Base-by-base conservation (phyloP, 148 eudicot genomes). In the Arbutus unedo region DNA sequence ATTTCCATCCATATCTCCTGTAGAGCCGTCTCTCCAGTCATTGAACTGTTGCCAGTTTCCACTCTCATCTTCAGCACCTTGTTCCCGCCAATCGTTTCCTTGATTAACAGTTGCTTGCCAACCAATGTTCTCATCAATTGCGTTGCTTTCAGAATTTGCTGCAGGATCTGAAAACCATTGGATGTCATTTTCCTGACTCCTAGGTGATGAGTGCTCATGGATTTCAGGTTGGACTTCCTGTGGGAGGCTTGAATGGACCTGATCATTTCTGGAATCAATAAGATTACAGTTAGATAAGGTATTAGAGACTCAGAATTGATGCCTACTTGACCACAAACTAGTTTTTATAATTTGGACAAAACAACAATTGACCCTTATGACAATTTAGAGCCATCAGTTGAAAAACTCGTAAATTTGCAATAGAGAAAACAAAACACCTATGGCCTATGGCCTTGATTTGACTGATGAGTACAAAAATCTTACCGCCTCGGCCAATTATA, bases 291-390 rank as follows among this genome's bases (percentile, higher is more conserved):
- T 82, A 83, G 90, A 80, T 71, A 85, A 82, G 23, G 84, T 83
- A 55, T 92, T 93, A 31, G 71, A 11, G 38, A n/a, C 67, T 8
- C 67, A 81, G 88, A 81, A 87, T 80, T 82, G 81, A 89, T 91
- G 86, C 88, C 89, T 80, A 85, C 97, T 88, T 90, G 97, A 86
- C 88, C 90, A 81, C 86, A 94, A 83, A 92, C 91, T 66, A 86
- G 90, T 79, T 82, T 88, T 83, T 94, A 96, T 83, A 91, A 87
- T 83, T 92, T 88, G 83, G 91, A 88, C 82, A 95, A 77, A 93
- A 89, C 78, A 54, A 76, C 44, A 82, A 76, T 23, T n/a, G 41
- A 10, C 4, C 49, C 51, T 50, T 23, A 25, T 49, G 38, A 68
- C 84, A 78, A 67, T 74, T 79, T 31, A 78, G 71, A 68, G 2